A percentile compares a stretch with the other conserved stretches of the same genome.
phyloP scores from a whole-genome alignment of 75 land plant genomes.

The Picea sitchensis region DNA sequence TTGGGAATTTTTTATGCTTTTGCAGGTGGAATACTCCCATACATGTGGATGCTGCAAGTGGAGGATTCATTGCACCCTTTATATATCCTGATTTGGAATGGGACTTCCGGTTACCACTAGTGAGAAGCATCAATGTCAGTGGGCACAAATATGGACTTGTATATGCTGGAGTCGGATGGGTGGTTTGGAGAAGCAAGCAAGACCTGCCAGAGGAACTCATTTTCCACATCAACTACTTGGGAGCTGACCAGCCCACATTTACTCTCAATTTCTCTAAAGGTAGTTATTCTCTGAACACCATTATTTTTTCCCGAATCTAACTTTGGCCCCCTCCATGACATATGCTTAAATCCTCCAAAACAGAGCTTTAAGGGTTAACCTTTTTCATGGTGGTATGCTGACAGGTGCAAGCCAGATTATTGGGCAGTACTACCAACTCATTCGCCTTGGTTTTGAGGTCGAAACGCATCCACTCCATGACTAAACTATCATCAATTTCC shows the following conservation, averaged over 20 bases:
- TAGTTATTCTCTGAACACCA: constrained; percentile 16
- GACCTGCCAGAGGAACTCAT: constrained; percentile 78
- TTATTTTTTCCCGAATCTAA: too few species aligned
- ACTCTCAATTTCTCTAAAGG: constrained; percentile 89
- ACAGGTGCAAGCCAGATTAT: constrained; percentile 62
- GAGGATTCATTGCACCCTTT: constrained; percentile 69
- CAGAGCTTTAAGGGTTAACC: too few species aligned
- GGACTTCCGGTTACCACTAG: constrained; percentile 61
- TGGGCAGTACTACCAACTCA: constrained; percentile 47
- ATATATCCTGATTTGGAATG: constrained; percentile 60
- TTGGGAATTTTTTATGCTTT: background rate
- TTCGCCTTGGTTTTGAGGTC: constrained; percentile 58
- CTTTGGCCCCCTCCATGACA: too few species aligned
- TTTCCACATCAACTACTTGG: constrained; percentile 81
- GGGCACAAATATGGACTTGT: constrained; percentile 78
- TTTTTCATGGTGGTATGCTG: background rate
- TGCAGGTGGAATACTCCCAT: constrained; percentile 67
- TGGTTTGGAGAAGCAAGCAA: constrained; percentile 58
- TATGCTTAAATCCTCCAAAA: too few species aligned
- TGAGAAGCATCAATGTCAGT: constrained; percentile 81
- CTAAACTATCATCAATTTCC: too few species aligned
- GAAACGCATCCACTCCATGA: constrained; percentile 11
- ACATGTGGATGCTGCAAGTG: constrained; percentile 74
- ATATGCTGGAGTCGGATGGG: constrained; percentile 81
- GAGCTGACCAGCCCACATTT: constrained; percentile 81